These are phyloP conservation scores for Septoria petroselini DNA, from an alignment of 2,329 filamentous ascomycete species.

Conservation along the genomic window DNA sequence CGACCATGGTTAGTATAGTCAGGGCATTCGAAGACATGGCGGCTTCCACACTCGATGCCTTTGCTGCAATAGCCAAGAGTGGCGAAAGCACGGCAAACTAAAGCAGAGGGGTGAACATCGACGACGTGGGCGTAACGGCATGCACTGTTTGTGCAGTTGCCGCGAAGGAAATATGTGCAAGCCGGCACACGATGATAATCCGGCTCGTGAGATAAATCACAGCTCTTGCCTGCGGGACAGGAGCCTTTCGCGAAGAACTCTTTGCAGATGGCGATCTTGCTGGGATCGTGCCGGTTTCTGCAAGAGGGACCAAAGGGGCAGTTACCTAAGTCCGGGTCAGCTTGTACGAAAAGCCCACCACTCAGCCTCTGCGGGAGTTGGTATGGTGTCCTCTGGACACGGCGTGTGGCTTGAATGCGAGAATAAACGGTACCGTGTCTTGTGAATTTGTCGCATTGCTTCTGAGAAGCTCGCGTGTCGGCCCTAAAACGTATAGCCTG, in stretches of 20 bases:
- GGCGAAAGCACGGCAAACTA: constrained; percentile 81
- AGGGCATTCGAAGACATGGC: constrained; percentile 84
- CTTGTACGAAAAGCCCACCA: constrained; percentile 24
- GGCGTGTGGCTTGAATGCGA: constrained; percentile 10
- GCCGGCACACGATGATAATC: constrained; percentile 79
- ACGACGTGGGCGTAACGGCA: constrained; percentile 88
- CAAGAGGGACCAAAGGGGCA: constrained; percentile 80
- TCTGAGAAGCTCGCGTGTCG: constrained; percentile 15
- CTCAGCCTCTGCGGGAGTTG: constrained; percentile 18
- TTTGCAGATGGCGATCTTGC: constrained; percentile 87
- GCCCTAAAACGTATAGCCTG: constrained; percentile 16
- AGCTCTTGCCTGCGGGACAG: constrained; percentile 73
- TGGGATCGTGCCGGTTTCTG: constrained; percentile 76
- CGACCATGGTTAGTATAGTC: constrained; percentile 87
- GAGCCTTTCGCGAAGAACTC: constrained; percentile 75
- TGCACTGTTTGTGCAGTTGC: constrained; percentile 80
- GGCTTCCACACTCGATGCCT: constrained; percentile 71
- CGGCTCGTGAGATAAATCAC: constrained; percentile 86
- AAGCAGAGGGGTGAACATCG: constrained; percentile 69
- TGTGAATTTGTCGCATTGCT: constrained; percentile 37
- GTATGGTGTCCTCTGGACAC: constrained; percentile 4
- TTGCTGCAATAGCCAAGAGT: constrained; percentile 84
- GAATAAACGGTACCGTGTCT: constrained; percentile 34
- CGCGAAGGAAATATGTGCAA: constrained; percentile 85
- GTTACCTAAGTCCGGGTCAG: constrained; percentile 59